Base-by-base conservation (phyloP, 108 stramenopile species). In the Pseudonitzschia multistriata region DNA sequence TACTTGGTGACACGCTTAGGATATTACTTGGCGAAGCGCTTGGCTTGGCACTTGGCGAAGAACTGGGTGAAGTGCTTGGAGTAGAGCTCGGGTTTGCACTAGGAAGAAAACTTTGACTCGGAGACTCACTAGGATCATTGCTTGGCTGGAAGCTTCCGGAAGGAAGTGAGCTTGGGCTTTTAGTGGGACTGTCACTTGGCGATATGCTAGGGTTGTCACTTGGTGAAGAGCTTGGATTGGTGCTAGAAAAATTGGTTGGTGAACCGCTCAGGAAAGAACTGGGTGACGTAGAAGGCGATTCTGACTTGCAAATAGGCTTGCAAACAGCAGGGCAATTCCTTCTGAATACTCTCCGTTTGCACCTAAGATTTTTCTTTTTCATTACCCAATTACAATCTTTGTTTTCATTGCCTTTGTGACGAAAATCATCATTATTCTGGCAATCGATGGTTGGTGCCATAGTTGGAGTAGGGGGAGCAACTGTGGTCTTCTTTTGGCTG, bases 31-130 rank as follows among this genome's bases (percentile, higher is more conserved):
- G 55, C 31, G 28, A 57, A 3, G 55, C 24, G 0, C 27, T 57
- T 29, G 55, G 55, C 10, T 28, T 25, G 8, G 0, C 28, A 57
- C 55, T 57, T 14, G 30, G 30, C 10, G 19, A 19, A 22, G 19
- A 10, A 3, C 52, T 53, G 10, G 52, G 52, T 22, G 28, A 15
- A 25, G n/a, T 15, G 25, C 55, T 57, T 83, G 71, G 84, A 79
- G 49, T 83, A 82, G 56, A 80, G 37, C 49, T 87, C 79, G 27
- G 86, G 81, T 0, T 83, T n/a, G 13, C 30, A 29, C 55, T 57
- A 13, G 55, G 55, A 29, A 10, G 30, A 25, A 29, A 57, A 33
- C 55, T 57, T 57, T 57, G 28, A 25, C 55, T 57, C 0, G 55
- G 55, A 29, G 55, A 14, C 4, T 13, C 15, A 29, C 30, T 25